Base-by-base conservation (phyloP, 139 green algal species). In the Microglena sp. region DNA sequence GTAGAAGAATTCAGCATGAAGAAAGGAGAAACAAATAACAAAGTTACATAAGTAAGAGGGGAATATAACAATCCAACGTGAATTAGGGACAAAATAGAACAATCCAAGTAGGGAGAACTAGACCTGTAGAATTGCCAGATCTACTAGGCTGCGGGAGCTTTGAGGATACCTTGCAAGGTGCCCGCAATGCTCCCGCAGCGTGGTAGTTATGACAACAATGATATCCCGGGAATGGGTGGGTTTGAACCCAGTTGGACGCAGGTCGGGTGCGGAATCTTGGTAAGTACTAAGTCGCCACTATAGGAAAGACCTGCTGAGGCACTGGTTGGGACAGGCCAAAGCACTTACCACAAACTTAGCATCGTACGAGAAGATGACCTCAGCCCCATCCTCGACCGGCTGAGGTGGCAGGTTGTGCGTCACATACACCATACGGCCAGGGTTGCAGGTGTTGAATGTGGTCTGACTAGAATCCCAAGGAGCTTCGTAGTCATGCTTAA, bases 351-450 rank as follows among this genome's bases (percentile, higher is more conserved):
- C 80, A 67, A 92, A 97, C 27, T 82, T 71, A 28, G 97, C 89
- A 69, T 98, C 94, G 64, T 99, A 98, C 0, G 91, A 91, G 82
- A 98, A 99, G 55, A 99, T 86, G 44, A 97, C 76, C 74, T 99
- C 90, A 56, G 88, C 75, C 22, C 77, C 82, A 69, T 89, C 79
- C 62, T 84, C 70, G 7, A 98, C 68, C n/a, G 78, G 67, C 81
- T 95, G 91, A 0, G 85, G 87, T 0, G 78, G 62, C 18, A 81
- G 69, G 46, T 82, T 85, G 55, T 93, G 80, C 2, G 76, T 89
- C 1, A 97, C 90, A 54, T 82, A 89, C 62, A 84, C 77, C 77
- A 86, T 89, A 35, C 77, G 73, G 2, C 69, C 74, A 2, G 90
- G 79, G 73, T 95, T 89, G 88, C 93, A 99, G 24, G 90, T 98